Evolutionary conservation across 2,329 filamentous ascomycete species (phyloP), one percentile per base, ranked within the genome.

Genomic region (Phoma sp.): DNA sequence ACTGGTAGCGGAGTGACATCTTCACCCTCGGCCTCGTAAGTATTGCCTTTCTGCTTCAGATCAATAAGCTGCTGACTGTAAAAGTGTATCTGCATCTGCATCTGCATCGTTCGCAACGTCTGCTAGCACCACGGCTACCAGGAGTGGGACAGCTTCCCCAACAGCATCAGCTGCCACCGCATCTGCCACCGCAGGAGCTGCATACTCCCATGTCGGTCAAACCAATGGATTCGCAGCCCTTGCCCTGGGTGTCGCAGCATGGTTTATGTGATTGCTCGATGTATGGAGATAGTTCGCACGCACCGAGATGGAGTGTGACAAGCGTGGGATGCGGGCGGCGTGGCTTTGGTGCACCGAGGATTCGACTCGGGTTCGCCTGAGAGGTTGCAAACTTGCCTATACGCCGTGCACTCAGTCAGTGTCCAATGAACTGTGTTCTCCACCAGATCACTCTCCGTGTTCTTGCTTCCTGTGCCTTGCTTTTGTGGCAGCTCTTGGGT

Each of bases 221-320:
- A 24, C 45, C 36, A 40, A 32, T 41, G 48, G 48, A 8, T 6
- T 53, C 24, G 48, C 47, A 27, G 57, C 56, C 1, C 21, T 51
- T n/a, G 32, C 45, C 19, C 19, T 57, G 5, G 57, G 57, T 15
- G 37, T 48, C n/a, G 50, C 51, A 13, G 57, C 57, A 17, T 62
- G 50, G 53, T 7, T 51, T 36, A 29, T 57, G 38, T 62, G 45
- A 50, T 36, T 37, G 25, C 17, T 24, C 19, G 12, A 8, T 31
- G n/a, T 24, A 13, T 17, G 33, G 24, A 31, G 31, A 38, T 2
- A 8, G 22, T 13, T 29, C 29, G 31, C 13, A 22, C 17, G 21
- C 15, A 13, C 27, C 21, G 9, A 24, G 13, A 19, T 6, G 29
- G 10, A 31, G 9, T 25, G 9, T 2, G 19, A 24, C 29, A 21